Evolutionary conservation across 306 rosid species (phyloP), one percentile per base, ranked within the genome.

Genomic region (Quercus glauca): DNA sequence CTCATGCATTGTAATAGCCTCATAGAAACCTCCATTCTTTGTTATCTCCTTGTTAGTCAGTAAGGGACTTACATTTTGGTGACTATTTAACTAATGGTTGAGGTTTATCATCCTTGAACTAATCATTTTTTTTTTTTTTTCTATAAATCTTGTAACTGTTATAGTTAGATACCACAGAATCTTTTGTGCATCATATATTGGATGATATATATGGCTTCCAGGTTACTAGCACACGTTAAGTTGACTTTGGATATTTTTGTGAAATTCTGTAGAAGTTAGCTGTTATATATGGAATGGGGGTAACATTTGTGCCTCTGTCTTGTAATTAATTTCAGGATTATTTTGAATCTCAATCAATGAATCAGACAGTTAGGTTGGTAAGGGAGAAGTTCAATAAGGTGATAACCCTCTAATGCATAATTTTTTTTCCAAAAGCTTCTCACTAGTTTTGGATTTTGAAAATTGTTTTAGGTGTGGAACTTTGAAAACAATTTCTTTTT

Each of bases 351-450:
- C 78, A 77, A 29, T 90, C 97, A n/a, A 92, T 92, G 99, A 91
- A 94, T 81, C 92, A 86, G 79, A 91, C 97, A 6, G 99, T 87
- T 65, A 83, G 52, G 80, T 55, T 78, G 71, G 97, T 92, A 63
- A 88, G 97, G 84, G 90, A 92, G 80, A 94, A 90, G 87, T 97
- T 94, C 74, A 89, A 91, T 78, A 90, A 94, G 98, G 98, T 94
- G 72, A 83, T 74, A 37, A 18, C 69, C 78, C 75, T 55, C 71
- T 67, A 49, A 75, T 52, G 45, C 55, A 37, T 59, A 52, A 18
- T 11, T n/a, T 37, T 31, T 61, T 31, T 56, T 67, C 18, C 17
- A 52, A 4, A 28, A 28, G 14, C 26, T 35, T 35, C 72, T 35
- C 61, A 20, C 49, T 76, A 69, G 81, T 78, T 69, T 64, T 56